phyloP scores from a whole-genome alignment of 441 rosid species.

The Flueggea neowawraea region DNA sequence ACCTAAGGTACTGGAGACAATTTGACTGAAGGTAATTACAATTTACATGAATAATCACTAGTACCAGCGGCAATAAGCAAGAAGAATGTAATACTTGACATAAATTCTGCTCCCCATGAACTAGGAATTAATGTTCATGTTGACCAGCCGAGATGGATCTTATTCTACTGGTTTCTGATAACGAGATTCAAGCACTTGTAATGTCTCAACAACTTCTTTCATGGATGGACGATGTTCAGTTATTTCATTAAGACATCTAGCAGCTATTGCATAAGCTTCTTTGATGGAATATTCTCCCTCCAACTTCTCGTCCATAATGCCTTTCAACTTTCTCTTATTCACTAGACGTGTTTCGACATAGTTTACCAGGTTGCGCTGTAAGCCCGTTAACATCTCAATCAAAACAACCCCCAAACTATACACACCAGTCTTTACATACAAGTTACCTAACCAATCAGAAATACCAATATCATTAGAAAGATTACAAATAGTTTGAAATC shows the following conservation, averaged over 20 bases:
- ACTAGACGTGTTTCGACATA: not conserved
- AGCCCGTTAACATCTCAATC: slow-evolving; percentile 2
- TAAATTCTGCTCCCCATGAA: too few relatives aligned
- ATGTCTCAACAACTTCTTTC: slow-evolving; percentile 2
- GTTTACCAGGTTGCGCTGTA: slow-evolving; percentile 1
- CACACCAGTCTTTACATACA: slow-evolving; percentile 5
- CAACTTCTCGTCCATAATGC: not conserved
- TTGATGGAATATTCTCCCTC: slow-evolving; percentile 1
- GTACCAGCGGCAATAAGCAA: too few relatives aligned
- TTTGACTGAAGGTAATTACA: too few relatives aligned
- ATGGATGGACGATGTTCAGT: not conserved
- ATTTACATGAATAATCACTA: too few relatives aligned
- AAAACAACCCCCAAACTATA: slow-evolving; percentile 2
- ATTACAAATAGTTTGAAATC: too few relatives aligned
- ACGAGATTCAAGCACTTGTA: not conserved
- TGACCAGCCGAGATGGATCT: too few relatives aligned
- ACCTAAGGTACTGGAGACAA: too few relatives aligned
- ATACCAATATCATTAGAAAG: not conserved
- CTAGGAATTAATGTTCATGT: too few relatives aligned
- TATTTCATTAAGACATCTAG: not conserved
- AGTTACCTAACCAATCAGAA: not conserved
- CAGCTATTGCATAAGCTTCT: not conserved
- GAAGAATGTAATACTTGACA: too few relatives aligned
- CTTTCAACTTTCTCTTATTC: not conserved
- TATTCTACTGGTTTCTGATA: not conserved